Base-by-base conservation (phyloP, 768 basidiomycete species). In the Polyporus arcularius region DNA sequence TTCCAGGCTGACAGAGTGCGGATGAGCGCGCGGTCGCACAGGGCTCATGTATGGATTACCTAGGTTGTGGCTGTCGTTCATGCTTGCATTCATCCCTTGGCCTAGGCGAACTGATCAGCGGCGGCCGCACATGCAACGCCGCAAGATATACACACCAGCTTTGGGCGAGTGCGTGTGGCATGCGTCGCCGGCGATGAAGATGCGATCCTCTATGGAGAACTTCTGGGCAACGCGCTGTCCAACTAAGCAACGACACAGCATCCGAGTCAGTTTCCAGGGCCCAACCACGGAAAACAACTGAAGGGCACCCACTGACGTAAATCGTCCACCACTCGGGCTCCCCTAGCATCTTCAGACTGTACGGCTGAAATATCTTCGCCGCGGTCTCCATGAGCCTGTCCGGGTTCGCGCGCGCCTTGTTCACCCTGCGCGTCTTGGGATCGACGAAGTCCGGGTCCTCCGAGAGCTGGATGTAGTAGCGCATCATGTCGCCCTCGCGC, bases 101-200 rank as follows among this genome's bases (percentile, higher is more conserved):
- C 75, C 74, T 58, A 73, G 16, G 15, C 12, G 16, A 11, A 30
- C 21, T 16, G n/a, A 30, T 53, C 26, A 62, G 35, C 43, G 16
- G 11, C 8, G 11, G 41, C 14, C 28, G 28, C 7, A 1, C 4
- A 26, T 11, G 18, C 14, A 10, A 49, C 32, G 31, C 28, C 26
- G 4, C 12, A 11, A 28, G 18, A 4, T 31, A 31, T 9, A 66
- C 66, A 53, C 49, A 74, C 77, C 76, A 53, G 79, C 79, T 69
- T 79, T 77, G 1, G 76, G 76, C 1, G 76, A 79, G 50, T 78
- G 78, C 16, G 77, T 79, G 57, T 79, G 80, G 41, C 80, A 84
- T 4, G 82, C 82, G 60, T 83, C 83, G 8, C 85, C 84, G 0
- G 80, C 85, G 52, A 85, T 84, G 65, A 85, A 83, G 4, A 84